phyloP scores from a whole-genome alignment of 2,329 filamentous ascomycete genomes.

The Podosphaera fusca region DNA sequence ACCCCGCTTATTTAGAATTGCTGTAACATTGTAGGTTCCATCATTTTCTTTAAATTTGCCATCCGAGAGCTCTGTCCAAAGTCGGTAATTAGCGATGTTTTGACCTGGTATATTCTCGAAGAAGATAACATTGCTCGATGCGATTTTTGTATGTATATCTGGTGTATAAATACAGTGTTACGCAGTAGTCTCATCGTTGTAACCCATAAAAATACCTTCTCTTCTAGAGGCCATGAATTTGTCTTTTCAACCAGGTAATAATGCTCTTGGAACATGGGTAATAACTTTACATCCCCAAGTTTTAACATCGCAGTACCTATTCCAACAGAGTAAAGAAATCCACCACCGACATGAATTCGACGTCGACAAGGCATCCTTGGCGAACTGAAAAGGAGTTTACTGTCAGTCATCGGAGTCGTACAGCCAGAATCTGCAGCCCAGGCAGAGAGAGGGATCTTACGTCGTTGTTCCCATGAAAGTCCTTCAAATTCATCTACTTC shows the following conservation, averaged over 20 bases:
- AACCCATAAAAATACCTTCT: not conserved
- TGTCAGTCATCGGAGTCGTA: not conserved
- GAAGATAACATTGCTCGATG: not conserved
- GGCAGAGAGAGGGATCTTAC: constrained; percentile 1
- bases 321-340: not conserved
- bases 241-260: no score
- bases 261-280: no score
- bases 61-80: not conserved
- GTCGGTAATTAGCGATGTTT: not conserved
- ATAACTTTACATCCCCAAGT: no score
- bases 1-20: not conserved
- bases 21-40: not conserved
- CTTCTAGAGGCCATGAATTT: not conserved
- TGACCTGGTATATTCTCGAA: not conserved
- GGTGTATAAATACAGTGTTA: not conserved
- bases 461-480: not conserved
- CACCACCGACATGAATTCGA: no score
- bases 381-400: not conserved
- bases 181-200: not conserved
- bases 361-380: no score
- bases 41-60: not conserved
- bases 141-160: not conserved
- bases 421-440: constrained; percentile 1
- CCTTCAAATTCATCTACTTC: not conserved
- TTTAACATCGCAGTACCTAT: not conserved